These are phyloP conservation scores for Cercospora sp. DNA, from an alignment of 2,329 filamentous ascomycete genomes.

Conservation along the genomic window DNA sequence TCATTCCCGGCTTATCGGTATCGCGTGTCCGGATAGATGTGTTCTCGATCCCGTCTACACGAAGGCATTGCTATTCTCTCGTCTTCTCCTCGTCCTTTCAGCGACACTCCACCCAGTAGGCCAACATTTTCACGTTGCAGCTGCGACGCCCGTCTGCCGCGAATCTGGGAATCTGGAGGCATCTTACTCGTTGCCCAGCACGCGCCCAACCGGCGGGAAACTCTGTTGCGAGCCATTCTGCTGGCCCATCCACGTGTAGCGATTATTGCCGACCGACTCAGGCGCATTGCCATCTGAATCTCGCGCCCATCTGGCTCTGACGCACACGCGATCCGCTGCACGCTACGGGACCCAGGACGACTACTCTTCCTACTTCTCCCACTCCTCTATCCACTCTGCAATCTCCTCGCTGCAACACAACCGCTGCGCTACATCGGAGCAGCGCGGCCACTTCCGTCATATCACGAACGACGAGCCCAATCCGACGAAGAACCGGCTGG, in stretches of 20 bases:
- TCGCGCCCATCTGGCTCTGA: neutral
- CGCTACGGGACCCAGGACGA: neutral
- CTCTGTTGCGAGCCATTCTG: neutral
- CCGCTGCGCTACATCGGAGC: constrained; percentile 1
- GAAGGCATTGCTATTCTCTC: neutral
- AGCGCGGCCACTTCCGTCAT: constrained; percentile 5
- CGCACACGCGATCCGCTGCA: neutral
- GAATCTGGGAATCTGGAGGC: neutral
- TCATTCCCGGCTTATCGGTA: neutral
- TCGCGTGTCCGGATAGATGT: neutral
- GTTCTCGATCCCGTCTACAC: neutral
- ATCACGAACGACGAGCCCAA: constrained; percentile 10
- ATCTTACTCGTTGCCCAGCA: constrained; percentile 3
- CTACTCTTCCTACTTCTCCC: neutral
- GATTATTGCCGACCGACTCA: constrained; percentile 1
- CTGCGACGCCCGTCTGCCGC: neutral
- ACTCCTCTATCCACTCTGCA: neutral
- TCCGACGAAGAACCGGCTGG: constrained; percentile 22
- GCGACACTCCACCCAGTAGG: neutral
- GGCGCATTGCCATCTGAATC: neutral
- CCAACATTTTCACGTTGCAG: neutral
- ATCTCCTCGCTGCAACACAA: neutral
- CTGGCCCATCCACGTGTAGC: neutral
- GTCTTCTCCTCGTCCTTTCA: neutral
- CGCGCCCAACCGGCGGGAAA: constrained; percentile 3